These are phyloP conservation scores for Quercus phellos DNA, from an alignment of 331 rosid species.

Conservation along the genomic window DNA sequence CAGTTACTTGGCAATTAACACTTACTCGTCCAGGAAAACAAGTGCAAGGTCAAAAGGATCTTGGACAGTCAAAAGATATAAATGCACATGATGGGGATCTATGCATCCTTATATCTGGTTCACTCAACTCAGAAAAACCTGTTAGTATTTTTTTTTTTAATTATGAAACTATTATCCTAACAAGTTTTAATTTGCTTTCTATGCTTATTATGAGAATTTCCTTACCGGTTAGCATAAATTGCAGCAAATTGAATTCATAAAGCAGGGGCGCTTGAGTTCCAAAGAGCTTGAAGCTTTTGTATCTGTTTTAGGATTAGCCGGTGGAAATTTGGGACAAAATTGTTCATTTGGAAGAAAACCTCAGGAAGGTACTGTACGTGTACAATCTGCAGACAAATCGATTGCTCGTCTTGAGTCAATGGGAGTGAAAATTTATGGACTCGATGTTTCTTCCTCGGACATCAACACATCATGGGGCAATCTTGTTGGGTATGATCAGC, in stretches of 20 bases:
- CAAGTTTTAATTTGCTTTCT: conserved; percentile 5
- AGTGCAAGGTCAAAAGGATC: conserved; percentile 33
- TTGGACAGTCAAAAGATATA: conserved; percentile 26
- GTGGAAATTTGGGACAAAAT: conserved; percentile 44
- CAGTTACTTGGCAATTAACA: conserved; percentile 80
- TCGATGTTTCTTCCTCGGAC: conserved; percentile 31
- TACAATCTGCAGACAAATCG: conserved; percentile 56
- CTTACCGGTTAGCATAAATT: conserved; percentile 13
- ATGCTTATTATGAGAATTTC: conserved; percentile 6
- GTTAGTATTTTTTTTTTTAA: conserved; percentile 38
- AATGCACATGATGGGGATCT: conserved; percentile 41
- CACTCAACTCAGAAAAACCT: conserved; percentile 62
- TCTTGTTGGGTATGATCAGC: conserved; percentile 85
- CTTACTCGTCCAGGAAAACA: conserved; percentile 46
- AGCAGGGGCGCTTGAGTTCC: conserved; percentile 56
- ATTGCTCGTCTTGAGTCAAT: conserved; percentile 70
- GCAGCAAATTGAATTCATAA: conserved; percentile 88
- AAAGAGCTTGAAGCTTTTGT: conserved; percentile 76
- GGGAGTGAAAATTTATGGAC: conserved; percentile 83
- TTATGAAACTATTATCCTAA: not conserved
- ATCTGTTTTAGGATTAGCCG: conserved; percentile 72
- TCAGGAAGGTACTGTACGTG: conserved; percentile 37
- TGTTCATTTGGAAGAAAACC: conserved; percentile 23
- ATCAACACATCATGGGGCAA: conserved; percentile 71
- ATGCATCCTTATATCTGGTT: conserved; percentile 56